Conservation (phyloP, 257 asterid genomes). For the Penstemon eatonii region DNA sequence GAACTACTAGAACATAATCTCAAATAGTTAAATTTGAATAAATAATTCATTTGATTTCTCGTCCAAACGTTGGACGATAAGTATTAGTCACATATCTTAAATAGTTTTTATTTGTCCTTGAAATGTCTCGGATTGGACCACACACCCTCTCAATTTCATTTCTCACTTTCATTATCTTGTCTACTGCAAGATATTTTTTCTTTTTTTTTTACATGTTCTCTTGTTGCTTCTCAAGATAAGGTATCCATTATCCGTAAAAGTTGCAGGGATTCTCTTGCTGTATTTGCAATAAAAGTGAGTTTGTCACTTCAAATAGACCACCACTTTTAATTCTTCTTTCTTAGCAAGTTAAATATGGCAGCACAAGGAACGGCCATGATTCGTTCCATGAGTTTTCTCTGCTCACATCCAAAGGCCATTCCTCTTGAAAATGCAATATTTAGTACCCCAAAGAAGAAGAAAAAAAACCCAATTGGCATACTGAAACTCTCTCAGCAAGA, state of each 20-base stretch:
- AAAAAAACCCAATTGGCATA: slow-evolving; percentile 1
- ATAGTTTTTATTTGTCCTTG: not conserved
- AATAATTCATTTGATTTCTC: too few species aligned
- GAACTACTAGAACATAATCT: too few species aligned
- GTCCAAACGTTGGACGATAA: not conserved
- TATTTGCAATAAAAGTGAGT: not conserved
- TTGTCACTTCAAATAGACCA: not conserved
- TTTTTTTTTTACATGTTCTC: not conserved
- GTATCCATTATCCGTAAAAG: not conserved
- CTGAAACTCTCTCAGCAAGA: slow-evolving; percentile 25
- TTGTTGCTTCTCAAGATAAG: slow-evolving; percentile 1
- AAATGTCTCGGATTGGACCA: not conserved
- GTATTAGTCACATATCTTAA: not conserved
- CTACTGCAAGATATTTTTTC: not conserved
- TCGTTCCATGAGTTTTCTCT: slow-evolving; percentile 13
- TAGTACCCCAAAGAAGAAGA: not conserved
- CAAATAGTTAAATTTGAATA: too few species aligned
- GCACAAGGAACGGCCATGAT: slow-evolving; percentile 23
- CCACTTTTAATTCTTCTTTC: not conserved
- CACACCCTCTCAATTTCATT: not conserved
- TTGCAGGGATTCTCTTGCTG: not conserved
- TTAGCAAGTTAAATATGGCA: not conserved
- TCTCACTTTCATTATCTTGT: not conserved
- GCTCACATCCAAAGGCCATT: slow-evolving; percentile 17
- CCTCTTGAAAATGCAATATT: slow-evolving; percentile 1